Conservation (phyloP, 2,329 filamentous ascomycete genomes). For the Pochonia chlamydosporia region DNA sequence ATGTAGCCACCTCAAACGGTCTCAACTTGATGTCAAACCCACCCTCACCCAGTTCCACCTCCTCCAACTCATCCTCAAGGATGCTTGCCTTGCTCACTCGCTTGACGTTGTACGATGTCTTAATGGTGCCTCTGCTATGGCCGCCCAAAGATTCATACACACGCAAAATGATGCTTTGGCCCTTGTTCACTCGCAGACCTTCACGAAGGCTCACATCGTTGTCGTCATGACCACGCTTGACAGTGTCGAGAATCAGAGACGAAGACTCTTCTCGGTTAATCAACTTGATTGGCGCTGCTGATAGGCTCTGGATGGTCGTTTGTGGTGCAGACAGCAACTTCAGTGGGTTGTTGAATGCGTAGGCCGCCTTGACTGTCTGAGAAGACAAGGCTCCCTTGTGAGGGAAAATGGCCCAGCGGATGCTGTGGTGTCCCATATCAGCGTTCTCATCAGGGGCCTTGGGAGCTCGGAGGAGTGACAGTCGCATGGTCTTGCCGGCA, state of each 20-base stretch:
- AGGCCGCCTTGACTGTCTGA: slow-evolving; percentile 74
- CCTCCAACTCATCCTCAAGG: slow-evolving; percentile 78
- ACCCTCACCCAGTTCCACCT: slow-evolving; percentile 45
- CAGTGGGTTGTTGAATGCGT: slow-evolving; percentile 85
- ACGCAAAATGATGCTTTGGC: slow-evolving; percentile 74
- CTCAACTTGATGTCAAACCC: slow-evolving; percentile 59
- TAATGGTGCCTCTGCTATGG: slow-evolving; percentile 64
- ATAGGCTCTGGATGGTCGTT: slow-evolving; percentile 19
- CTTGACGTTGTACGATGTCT: slow-evolving; percentile 64
- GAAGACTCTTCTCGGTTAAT: slow-evolving; percentile 45
- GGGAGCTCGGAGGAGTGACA: slow-evolving; percentile 78
- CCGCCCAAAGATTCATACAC: slow-evolving; percentile 89
- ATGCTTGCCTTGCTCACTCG: slow-evolving; percentile 79
- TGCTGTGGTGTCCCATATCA: slow-evolving; percentile 85
- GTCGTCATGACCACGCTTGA: slow-evolving; percentile 92
- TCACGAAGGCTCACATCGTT: slow-evolving; percentile 61
- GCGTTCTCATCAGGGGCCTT: slow-evolving; percentile 92
- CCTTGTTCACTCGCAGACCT: slow-evolving; percentile 59
- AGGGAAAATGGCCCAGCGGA: slow-evolving; percentile 86
- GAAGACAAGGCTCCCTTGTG: slow-evolving; percentile 68
- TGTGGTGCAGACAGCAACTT: slow-evolving; percentile 25
- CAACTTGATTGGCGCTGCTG: slow-evolving; percentile 55
- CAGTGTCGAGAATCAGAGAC: slow-evolving; percentile 74
- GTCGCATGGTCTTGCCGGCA: slow-evolving; percentile 79
- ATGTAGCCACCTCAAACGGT: slow-evolving; percentile 83